Conservation (phyloP, 2,329 filamentous ascomycete genomes). For the Penicillium polonicum region DNA sequence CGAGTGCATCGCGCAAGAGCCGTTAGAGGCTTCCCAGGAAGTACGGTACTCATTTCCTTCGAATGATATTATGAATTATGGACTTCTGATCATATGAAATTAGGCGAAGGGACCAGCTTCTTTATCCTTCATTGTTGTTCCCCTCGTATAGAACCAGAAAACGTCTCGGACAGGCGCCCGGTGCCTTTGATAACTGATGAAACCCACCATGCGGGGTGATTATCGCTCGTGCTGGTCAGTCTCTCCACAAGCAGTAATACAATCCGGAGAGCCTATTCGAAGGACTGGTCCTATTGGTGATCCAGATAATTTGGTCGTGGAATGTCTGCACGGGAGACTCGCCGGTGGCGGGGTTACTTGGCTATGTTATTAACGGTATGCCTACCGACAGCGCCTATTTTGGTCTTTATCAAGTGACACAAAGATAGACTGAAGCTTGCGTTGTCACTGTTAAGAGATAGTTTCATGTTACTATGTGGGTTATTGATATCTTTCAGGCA, state of each 20-base stretch:
- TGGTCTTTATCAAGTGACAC: background rate
- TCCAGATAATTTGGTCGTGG: background rate
- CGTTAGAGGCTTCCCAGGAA: constrained; percentile 4
- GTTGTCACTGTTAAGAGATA: background rate
- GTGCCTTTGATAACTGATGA: background rate
- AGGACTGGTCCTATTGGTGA: background rate
- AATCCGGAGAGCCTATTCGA: background rate
- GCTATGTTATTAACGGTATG: constrained; percentile 3
- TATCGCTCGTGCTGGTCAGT: background rate
- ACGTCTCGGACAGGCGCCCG: constrained; percentile 8
- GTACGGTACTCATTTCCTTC: constrained; percentile 2
- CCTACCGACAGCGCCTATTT: constrained; percentile 1
- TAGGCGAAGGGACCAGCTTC: background rate
- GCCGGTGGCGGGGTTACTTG: constrained; percentile 10
- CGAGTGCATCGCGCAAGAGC: constrained; percentile 2
- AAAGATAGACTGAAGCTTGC: background rate
- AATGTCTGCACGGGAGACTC: constrained; percentile 4
- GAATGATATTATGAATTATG: background rate
- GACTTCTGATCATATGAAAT: background rate
- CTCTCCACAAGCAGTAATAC: background rate
- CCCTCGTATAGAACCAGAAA: background rate
- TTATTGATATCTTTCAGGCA: background rate
- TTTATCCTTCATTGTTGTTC: background rate
- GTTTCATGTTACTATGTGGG: background rate
- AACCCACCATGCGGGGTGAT: constrained; percentile 4